Conservation (phyloP, 2,329 filamentous ascomycete genomes). For the Fusarium sp. region DNA sequence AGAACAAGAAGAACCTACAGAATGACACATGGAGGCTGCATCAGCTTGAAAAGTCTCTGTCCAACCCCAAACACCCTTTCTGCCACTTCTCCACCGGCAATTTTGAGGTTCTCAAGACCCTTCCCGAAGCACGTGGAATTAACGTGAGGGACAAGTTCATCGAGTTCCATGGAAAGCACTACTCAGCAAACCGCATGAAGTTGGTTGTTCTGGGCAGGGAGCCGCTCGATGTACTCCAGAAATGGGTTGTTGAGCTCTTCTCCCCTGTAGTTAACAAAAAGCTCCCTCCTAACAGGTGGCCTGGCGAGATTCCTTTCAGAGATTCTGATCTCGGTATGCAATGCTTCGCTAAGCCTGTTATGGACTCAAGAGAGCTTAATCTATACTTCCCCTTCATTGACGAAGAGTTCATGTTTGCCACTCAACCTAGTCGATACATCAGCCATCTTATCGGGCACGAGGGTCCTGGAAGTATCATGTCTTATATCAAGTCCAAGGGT, state of each 20-base stretch:
- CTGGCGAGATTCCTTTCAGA: conserved; percentile 63
- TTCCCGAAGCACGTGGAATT: conserved; percentile 81
- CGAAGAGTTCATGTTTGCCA: conserved; percentile 82
- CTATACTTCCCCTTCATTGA: conserved; percentile 88
- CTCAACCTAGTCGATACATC: conserved; percentile 86
- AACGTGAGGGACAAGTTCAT: conserved; percentile 93
- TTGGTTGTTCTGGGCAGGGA: conserved; percentile 87
- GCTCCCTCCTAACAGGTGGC: conserved; percentile 71
- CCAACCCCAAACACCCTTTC: conserved; percentile 88
- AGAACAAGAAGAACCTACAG: conserved; percentile 98
- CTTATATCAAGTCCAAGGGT: conserved; percentile 89
- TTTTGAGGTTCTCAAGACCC: conserved; percentile 84
- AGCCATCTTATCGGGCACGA: conserved; percentile 93
- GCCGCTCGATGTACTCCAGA: conserved; percentile 82
- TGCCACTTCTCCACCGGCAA: conserved; percentile 94
- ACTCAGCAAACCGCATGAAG: conserved; percentile 95
- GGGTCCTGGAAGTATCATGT: conserved; percentile 90
- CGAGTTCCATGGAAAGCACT: conserved; percentile 88
- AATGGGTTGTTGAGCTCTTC: conserved; percentile 88
- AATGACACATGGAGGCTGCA: conserved; percentile 89
- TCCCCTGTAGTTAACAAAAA: conserved; percentile 85
- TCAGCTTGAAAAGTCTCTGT: conserved; percentile 89
- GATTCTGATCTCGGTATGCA: conserved; percentile 70
- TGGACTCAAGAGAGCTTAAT: conserved; percentile 84
- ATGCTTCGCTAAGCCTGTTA: conserved; percentile 90